Evolutionary conservation across 163 green algal genomes (phyloP).

Genomic region (Scenedesmus sp.): DNA sequence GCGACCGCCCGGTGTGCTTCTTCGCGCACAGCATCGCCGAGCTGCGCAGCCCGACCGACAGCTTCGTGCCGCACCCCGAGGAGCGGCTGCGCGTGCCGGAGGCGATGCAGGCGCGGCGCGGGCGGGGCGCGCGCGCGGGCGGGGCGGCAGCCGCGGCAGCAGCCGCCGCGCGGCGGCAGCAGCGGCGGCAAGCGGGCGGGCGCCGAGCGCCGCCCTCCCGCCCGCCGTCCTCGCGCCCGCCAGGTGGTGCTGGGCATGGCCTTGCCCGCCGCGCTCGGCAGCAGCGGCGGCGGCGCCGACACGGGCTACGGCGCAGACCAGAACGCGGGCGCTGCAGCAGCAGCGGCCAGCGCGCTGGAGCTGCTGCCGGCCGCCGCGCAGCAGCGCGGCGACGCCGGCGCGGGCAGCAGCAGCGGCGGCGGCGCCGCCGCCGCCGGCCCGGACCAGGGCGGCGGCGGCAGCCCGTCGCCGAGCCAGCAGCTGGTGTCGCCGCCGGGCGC

Average conservation of each 20-base stretch:
- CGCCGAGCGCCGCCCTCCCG: too few species aligned
- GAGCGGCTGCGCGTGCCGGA: slow-evolving; percentile 40
- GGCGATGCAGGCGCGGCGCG: slow-evolving; percentile 10
- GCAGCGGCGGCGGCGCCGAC: background rate
- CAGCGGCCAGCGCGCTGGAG: background rate
- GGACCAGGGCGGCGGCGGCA: slow-evolving; percentile 9
- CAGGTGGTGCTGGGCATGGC: slow-evolving; percentile 21
- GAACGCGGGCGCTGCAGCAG: background rate
- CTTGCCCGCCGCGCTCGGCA: background rate
- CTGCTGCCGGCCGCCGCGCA: slow-evolving; percentile 17
- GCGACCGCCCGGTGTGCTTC: slow-evolving; percentile 82
- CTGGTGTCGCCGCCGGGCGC: slow-evolving; percentile 47
- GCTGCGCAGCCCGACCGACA: slow-evolving; percentile 78
- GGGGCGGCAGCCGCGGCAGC: too few species aligned
- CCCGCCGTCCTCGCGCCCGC: too few species aligned
- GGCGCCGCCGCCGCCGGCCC: background rate
- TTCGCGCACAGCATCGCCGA: slow-evolving; percentile 84
- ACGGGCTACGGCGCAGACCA: slow-evolving; percentile 25
- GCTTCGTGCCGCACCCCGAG: slow-evolving; percentile 58
- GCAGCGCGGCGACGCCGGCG: background rate
- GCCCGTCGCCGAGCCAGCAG: slow-evolving; percentile 19
- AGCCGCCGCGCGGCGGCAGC: too few species aligned
- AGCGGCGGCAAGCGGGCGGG: too few species aligned
- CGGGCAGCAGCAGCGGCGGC: slow-evolving; percentile 2
- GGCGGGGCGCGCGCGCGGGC: too few species aligned